A percentile compares a stretch with the other conserved stretches of the same genome.
These are phyloP conservation scores for Colletotrichum sp. DNA, from an alignment of 2,329 filamentous ascomycete genomes.

Conservation along the genomic window DNA sequence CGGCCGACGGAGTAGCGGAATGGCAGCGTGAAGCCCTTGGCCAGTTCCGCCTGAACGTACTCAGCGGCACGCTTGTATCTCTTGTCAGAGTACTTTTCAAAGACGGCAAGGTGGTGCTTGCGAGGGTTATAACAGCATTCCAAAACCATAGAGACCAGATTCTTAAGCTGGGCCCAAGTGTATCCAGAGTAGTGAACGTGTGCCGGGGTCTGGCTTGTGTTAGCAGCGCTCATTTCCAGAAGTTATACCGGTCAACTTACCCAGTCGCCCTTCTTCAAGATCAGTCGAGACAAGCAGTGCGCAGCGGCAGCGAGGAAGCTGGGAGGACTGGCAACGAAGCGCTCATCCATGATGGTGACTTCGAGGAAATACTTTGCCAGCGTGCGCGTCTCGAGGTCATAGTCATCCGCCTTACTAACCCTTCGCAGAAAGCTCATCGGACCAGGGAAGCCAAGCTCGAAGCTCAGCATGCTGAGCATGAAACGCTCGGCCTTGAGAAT, in stretches of 20 bases:
- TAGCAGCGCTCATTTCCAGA: slow-evolving; percentile 30
- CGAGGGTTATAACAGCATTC: slow-evolving; percentile 85
- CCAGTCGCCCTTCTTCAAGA: slow-evolving; percentile 93
- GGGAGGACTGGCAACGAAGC: slow-evolving; percentile 88
- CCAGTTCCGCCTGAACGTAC: slow-evolving; percentile 79
- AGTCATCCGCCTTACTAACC: slow-evolving; percentile 98
- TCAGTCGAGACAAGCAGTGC: slow-evolving; percentile 87
- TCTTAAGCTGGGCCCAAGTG: slow-evolving; percentile 82
- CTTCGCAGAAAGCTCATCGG: slow-evolving; percentile 97
- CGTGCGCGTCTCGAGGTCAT: slow-evolving; percentile 93
- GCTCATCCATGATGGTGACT: slow-evolving; percentile 96
- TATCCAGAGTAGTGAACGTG: slow-evolving; percentile 96
- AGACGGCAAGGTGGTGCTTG: slow-evolving; percentile 86
- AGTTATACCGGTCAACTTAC: slow-evolving; percentile 59
- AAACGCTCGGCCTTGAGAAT: slow-evolving; percentile 97
- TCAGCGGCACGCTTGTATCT: slow-evolving; percentile 85
- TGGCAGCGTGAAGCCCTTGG: slow-evolving; percentile 60
- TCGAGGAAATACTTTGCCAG: slow-evolving; percentile 98
- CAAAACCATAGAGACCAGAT: slow-evolving; percentile 77
- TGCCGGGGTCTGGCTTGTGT: slow-evolving; percentile 66
- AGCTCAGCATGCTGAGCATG: slow-evolving; percentile 96
- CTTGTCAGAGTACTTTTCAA: slow-evolving; percentile 88
- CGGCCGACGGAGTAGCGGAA: slow-evolving; percentile 44
- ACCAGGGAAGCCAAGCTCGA: slow-evolving; percentile 96
- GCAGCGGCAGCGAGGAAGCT: slow-evolving; percentile 92